A percentile compares a stretch with the other conserved stretches of the same genome.
These are phyloP conservation scores for Astragalus membranaceus DNA, from an alignment of 306 rosid species.

Conservation along the genomic window DNA sequence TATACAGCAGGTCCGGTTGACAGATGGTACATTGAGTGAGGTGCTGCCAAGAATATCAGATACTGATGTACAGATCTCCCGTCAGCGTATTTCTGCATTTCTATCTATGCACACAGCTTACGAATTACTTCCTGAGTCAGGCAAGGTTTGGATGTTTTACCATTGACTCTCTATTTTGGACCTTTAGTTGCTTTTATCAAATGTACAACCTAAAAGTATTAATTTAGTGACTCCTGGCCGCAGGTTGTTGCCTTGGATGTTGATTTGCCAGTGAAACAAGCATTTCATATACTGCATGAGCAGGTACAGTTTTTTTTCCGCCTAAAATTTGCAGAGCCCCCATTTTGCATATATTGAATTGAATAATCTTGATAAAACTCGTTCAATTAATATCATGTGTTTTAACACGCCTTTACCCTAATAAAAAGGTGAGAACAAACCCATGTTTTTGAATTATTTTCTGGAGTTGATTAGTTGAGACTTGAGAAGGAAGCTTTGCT, in stretches of 20 bases:
- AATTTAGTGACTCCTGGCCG: slow-evolving; percentile 10
- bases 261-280: slow-evolving; percentile 89
- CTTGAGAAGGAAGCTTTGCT: background rate
- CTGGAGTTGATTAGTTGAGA: background rate
- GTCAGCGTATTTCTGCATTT: slow-evolving; percentile 63
- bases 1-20: slow-evolving; percentile 53
- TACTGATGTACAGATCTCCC: slow-evolving; percentile 66
- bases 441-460: slow-evolving; percentile 2
- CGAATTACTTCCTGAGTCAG: slow-evolving; percentile 92
- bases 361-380: background rate
- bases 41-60: slow-evolving; percentile 63
- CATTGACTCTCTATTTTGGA: slow-evolving; percentile 22
- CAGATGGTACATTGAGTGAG: slow-evolving; percentile 53
- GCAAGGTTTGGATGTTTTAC: slow-evolving; percentile 77
- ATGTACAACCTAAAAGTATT: slow-evolving; percentile 3
- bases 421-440: background rate
- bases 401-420: background rate
- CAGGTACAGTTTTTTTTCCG: slow-evolving; percentile 39
- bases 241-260: slow-evolving; percentile 89
- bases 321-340: background rate
- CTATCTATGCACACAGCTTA: slow-evolving; percentile 71
- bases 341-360: slow-evolving; percentile 15
- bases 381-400: background rate
- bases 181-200: slow-evolving; percentile 9
- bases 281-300: slow-evolving; percentile 87